Conservation (phyloP, 2,329 filamentous ascomycete genomes). For the Arthroderma uncinatum region DNA sequence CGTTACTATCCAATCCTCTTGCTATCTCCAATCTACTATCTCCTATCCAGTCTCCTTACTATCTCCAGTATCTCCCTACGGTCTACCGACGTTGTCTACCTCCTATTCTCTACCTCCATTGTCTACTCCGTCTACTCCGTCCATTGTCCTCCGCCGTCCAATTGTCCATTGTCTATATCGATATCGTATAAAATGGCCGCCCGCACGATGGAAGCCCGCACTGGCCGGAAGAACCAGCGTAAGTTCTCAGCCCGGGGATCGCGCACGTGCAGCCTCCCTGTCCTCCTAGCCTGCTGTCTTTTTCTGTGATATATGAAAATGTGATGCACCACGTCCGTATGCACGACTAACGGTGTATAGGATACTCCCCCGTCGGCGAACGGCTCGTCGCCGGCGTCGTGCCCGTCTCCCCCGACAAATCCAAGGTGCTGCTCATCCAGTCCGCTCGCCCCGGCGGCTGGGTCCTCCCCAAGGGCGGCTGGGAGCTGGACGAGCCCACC, state of each 20-base stretch:
- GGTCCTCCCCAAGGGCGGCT: constrained; percentile 96
- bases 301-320: no score
- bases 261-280: constrained; percentile 17
- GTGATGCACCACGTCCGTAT: no score
- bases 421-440: constrained; percentile 84
- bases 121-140: neutral
- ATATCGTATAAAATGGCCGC: no score
- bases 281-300: neutral
- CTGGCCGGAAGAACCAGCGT: constrained; percentile 41
- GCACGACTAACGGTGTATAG: no score
- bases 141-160: no score
- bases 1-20: neutral
- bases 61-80: neutral
- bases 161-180: no score
- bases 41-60: neutral
- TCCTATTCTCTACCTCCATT: neutral
- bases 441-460: constrained; percentile 82
- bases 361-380: constrained; percentile 85
- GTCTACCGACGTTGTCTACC: no score
- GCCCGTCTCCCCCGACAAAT: constrained; percentile 73
- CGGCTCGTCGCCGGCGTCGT: constrained; percentile 92
- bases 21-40: neutral
- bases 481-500: constrained; percentile 88
- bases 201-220: constrained; percentile 38
- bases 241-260: constrained; percentile 22